Evolutionary conservation across 306 rosid genomes (phyloP).

Genomic region (Vigna radiata): DNA sequence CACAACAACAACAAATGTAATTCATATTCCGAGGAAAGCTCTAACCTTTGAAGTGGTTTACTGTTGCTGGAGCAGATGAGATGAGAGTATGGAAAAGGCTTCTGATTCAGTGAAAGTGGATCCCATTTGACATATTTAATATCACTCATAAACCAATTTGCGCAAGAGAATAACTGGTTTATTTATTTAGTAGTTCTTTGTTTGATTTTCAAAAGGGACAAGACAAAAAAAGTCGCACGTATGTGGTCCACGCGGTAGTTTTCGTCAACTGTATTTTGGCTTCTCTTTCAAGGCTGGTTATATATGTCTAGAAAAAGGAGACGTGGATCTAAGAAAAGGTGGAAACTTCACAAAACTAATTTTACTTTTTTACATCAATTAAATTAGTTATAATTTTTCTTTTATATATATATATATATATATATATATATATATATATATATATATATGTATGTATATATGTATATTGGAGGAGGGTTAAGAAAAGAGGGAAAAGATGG

Average conservation of each 20-base stretch:
- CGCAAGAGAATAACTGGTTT: neutral
- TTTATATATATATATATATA: neutral
- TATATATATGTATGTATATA: neutral
- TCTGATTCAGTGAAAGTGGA: conserved; percentile 29
- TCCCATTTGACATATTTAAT: conserved; percentile 7
- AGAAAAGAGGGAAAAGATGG: conserved; percentile 52
- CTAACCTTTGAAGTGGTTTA: conserved; percentile 7
- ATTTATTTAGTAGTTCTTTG: neutral
- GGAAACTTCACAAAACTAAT: too few relatives aligned
- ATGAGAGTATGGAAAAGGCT: neutral
- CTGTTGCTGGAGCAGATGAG: conserved; percentile 4
- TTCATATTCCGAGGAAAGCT: neutral
- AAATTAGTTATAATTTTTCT: too few relatives aligned
- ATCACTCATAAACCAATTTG: neutral
- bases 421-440: neutral
- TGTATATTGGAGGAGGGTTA: neutral
- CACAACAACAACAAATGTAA: conserved; percentile 10
- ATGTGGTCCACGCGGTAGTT: neutral
- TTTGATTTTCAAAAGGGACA: neutral
- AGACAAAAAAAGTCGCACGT: neutral
- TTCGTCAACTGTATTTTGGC: conserved; percentile 21
- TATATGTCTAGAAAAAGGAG: too few relatives aligned
- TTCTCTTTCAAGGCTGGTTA: neutral
- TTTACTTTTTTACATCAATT: too few relatives aligned
- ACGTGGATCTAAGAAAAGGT: too few relatives aligned